These are phyloP conservation scores for Spathaspora arborariae DNA, from an alignment of 805 yeast species.

Conservation along the genomic window DNA sequence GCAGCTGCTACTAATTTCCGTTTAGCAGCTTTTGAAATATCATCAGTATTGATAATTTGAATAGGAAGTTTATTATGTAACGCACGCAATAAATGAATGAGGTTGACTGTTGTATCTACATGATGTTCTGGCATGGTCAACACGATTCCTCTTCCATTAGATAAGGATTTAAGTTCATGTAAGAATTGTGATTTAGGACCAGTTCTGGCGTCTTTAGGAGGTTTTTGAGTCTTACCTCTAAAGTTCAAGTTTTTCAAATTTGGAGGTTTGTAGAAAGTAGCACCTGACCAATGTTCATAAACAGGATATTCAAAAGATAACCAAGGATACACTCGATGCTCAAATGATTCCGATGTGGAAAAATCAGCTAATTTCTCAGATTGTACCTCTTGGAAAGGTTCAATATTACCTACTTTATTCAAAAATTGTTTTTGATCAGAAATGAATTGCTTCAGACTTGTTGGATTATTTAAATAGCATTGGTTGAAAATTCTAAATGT, in stretches of 20 bases:
- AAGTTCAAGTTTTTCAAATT: conserved; percentile 29
- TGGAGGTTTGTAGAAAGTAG: conserved; percentile 18
- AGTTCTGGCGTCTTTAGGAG: neutral
- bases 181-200: conserved; percentile 1
- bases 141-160: conserved; percentile 32
- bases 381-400: neutral
- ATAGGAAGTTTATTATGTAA: conserved; percentile 32
- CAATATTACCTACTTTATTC: neutral
- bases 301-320: conserved; percentile 34
- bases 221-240: conserved; percentile 27
- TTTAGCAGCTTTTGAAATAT: conserved; percentile 23
- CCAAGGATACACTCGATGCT: conserved; percentile 38
- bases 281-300: conserved; percentile 40
- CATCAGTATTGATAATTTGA: conserved; percentile 30
- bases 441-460: neutral
- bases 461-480: conserved; percentile 36
- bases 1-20: conserved; percentile 22
- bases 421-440: neutral
- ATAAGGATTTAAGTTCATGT: conserved; percentile 1
- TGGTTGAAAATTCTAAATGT: conserved; percentile 44
- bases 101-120: conserved; percentile 23
- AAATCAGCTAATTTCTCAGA: neutral
- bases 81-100: conserved; percentile 33
- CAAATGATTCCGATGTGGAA: conserved; percentile 14
- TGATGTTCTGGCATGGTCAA: conserved; percentile 28